Percentiles rank a stretch among this genome's conserved stretches.
Conservation (phyloP, 345 rosid species). For the Hibiscus syriacus region DNA sequence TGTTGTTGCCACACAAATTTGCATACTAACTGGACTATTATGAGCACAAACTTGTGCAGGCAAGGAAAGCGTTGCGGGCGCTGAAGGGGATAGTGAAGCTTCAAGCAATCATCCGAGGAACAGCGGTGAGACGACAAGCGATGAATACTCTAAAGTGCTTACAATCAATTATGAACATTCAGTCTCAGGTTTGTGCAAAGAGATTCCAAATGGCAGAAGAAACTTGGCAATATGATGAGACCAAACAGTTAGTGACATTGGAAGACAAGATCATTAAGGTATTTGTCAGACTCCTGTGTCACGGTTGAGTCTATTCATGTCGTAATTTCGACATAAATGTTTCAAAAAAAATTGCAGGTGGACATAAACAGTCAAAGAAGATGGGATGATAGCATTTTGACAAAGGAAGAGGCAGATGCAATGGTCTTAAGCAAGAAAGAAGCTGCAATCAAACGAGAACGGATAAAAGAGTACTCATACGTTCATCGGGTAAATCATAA, state of each 20-base stretch:
- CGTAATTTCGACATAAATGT: background rate
- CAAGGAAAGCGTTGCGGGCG: slow-evolving; percentile 84
- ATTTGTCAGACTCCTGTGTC: background rate
- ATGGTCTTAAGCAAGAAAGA: slow-evolving; percentile 59
- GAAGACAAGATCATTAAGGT: slow-evolving; percentile 58
- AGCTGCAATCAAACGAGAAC: slow-evolving; percentile 56
- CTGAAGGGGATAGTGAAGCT: slow-evolving; percentile 88
- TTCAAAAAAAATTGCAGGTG: slow-evolving; percentile 54
- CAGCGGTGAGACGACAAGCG: slow-evolving; percentile 77
- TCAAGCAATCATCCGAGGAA: slow-evolving; percentile 82
- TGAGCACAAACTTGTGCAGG: slow-evolving; percentile 10
- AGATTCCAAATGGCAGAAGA: slow-evolving; percentile 39
- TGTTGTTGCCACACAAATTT: too few relatives aligned
- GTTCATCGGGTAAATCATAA: slow-evolving; percentile 49
- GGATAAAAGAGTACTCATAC: slow-evolving; percentile 54
- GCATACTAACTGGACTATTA: too few relatives aligned
- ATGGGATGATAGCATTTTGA: slow-evolving; percentile 80
- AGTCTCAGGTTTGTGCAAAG: slow-evolving; percentile 55
- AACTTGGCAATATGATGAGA: slow-evolving; percentile 29
- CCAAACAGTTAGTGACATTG: slow-evolving; percentile 33
- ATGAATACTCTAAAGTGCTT: slow-evolving; percentile 66
- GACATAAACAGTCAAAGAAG: slow-evolving; percentile 54
- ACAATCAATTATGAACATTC: slow-evolving; percentile 77
- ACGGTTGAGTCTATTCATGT: background rate
- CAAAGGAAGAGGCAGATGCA: slow-evolving; percentile 71